Conservation (phyloP, 176 grass and related monocot genomes). For the Oryza australiensis region DNA sequence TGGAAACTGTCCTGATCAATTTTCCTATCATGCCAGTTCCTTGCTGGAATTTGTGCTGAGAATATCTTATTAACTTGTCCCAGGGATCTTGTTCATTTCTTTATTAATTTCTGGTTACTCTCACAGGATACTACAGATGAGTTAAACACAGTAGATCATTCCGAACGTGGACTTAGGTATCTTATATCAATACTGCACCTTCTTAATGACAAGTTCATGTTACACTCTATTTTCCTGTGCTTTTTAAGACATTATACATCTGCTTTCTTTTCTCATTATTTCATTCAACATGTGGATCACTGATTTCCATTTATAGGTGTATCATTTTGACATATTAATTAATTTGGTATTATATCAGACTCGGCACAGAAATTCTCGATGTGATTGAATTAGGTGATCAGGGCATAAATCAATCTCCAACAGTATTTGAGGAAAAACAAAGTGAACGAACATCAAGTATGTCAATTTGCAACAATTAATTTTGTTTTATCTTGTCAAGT, state of each 20-base stretch:
- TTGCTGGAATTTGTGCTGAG: too few species aligned
- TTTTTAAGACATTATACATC: too few species aligned
- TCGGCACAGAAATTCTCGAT: background rate
- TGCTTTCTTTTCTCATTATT: background rate
- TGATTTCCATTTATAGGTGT: too few species aligned
- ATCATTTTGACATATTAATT: background rate
- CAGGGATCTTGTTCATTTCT: slow-evolving; percentile 5
- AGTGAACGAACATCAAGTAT: slow-evolving; percentile 1
- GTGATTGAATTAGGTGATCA: background rate
- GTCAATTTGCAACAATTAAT: background rate
- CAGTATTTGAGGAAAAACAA: background rate
- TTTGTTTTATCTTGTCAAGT: background rate
- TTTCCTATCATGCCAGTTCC: background rate
- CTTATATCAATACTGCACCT: background rate
- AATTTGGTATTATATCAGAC: background rate
- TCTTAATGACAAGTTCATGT: background rate
- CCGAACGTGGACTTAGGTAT: slow-evolving; percentile 9
- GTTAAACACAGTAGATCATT: background rate
- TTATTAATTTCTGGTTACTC: background rate
- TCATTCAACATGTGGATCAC: background rate
- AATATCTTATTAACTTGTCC: background rate
- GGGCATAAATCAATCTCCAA: background rate
- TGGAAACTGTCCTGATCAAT: background rate
- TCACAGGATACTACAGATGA: background rate
- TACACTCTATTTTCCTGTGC: background rate